A percentile compares a stretch with the other conserved stretches of the same genome.
These are phyloP conservation scores for Tagetes patula DNA, from an alignment of 129 eudicot species.

Conservation along the genomic window DNA sequence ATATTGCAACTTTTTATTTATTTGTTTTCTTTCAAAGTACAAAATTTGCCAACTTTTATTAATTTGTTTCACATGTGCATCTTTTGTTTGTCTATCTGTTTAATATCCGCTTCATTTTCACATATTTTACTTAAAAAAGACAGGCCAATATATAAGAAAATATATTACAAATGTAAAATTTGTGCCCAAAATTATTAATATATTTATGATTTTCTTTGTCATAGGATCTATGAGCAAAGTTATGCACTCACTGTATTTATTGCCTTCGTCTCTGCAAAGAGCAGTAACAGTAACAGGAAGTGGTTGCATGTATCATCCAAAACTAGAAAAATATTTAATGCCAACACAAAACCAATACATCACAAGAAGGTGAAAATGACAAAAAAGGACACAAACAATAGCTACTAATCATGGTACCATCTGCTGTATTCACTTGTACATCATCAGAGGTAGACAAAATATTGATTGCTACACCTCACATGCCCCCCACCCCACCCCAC, in stretches of 20 bases:
- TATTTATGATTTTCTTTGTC: background rate
- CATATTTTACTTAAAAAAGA: no score
- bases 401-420: constrained; percentile 28
- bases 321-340: constrained; percentile 29
- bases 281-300: background rate
- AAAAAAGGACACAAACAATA: constrained; percentile 28
- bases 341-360: constrained; percentile 24
- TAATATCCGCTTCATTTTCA: no score
- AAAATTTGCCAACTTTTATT: no score
- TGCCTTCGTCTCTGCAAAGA: constrained; percentile 11
- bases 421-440: constrained; percentile 37
- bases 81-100: no score
- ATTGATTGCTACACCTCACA: constrained; percentile 50
- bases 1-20: no score
- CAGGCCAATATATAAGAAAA: no score
- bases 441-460: constrained; percentile 28
- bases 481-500: constrained; percentile 21
- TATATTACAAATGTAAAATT: background rate
- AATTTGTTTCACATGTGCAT: no score
- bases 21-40: no score
- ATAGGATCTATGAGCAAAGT: background rate
- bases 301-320: constrained; percentile 28
- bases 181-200: background rate
- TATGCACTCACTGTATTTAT: background rate
- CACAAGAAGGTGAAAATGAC: background rate